These are phyloP conservation scores for Dorcoceras hygrometricum DNA, from an alignment of 257 asterid genomes.

Conservation along the genomic window DNA sequence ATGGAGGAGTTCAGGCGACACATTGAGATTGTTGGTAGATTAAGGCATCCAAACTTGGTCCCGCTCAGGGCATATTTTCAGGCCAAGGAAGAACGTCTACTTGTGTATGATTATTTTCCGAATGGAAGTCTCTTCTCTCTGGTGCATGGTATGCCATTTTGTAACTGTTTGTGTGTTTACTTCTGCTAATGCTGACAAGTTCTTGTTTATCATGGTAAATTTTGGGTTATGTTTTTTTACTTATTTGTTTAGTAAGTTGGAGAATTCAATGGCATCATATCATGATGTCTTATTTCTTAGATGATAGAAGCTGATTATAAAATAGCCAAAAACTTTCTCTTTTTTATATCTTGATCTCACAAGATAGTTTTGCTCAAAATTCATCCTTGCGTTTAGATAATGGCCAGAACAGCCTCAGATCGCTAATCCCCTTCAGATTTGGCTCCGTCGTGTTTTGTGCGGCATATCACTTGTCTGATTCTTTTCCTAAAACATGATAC, in stretches of 20 bases:
- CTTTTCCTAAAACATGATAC: not conserved
- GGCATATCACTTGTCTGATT: not conserved
- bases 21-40: conserved; percentile 71
- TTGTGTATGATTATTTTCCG: conserved; percentile 90
- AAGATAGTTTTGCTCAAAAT: not conserved
- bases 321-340: not conserved
- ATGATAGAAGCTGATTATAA: not conserved
- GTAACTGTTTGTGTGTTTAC: conserved; percentile 8
- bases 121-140: conserved; percentile 97
- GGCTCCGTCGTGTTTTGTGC: not conserved
- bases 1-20: conserved; percentile 83
- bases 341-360: not conserved
- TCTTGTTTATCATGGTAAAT: not conserved
- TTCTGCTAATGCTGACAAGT: not conserved
- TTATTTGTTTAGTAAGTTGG: not conserved
- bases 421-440: not conserved
- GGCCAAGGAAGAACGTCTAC: conserved; percentile 91
- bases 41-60: conserved; percentile 84
- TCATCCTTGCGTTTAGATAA: not conserved
- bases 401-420: too few species aligned
- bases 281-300: not conserved
- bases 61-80: conserved; percentile 94
- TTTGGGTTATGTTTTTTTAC: conserved; percentile 13
- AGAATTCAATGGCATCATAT: not conserved
- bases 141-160: conserved; percentile 60